A percentile compares a stretch with the other conserved stretches of the same genome.
Evolutionary conservation across 306 rosid species (phyloP).

Genomic region (Dryas alaskensis): DNA sequence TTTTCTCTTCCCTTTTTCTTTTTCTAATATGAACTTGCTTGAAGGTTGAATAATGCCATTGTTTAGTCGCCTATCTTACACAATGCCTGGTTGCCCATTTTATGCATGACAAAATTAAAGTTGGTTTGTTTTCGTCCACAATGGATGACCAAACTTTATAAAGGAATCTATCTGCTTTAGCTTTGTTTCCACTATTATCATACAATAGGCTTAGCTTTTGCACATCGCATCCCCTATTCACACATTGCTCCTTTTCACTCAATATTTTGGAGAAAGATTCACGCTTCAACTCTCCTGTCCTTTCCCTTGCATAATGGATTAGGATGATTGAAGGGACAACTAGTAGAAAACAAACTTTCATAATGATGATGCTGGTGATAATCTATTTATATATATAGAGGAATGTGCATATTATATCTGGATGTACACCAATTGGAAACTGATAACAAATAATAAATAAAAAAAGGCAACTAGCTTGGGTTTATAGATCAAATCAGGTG

Average conservation of each 20-base stretch:
- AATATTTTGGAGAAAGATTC: not conserved
- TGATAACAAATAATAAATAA: no score
- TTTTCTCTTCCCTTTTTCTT: no score
- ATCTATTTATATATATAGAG: no score
- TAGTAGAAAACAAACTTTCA: not conserved
- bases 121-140: conserved; percentile 16
- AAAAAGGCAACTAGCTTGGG: not conserved
- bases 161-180: conserved; percentile 45
- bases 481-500: not conserved
- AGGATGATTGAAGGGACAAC: not conserved
- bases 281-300: not conserved
- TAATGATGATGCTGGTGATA: no score
- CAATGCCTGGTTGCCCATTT: not conserved
- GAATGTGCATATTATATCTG: no score
- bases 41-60: not conserved
- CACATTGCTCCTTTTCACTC: not conserved
- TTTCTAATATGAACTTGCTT: not conserved
- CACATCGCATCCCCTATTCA: not conserved
- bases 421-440: no score
- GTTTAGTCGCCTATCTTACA: not conserved
- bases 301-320: not conserved
- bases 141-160: conserved; percentile 39
- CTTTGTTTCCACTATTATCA: conserved; percentile 12
- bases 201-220: conserved; percentile 9
- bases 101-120: not conserved